These are phyloP conservation scores for Exophiala viscosa DNA, from an alignment of 2,329 filamentous ascomycete genomes.

Conservation along the genomic window DNA sequence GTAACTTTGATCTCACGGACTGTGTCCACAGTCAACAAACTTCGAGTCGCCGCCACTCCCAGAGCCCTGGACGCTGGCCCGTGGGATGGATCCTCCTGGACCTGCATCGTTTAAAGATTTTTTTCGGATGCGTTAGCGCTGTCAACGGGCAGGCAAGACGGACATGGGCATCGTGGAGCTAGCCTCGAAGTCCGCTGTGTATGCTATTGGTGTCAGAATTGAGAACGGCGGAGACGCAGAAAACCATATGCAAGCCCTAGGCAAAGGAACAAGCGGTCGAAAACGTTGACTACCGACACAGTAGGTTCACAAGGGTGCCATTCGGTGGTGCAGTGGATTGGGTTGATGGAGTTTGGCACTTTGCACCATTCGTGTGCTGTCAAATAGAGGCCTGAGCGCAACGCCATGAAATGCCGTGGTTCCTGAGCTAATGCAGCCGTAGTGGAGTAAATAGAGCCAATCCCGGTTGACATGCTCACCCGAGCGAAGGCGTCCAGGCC, in stretches of 20 bases:
- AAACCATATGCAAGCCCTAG: slow-evolving; percentile 7
- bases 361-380: slow-evolving; percentile 5
- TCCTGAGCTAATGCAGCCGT: slow-evolving; percentile 25
- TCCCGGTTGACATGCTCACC: slow-evolving; percentile 7
- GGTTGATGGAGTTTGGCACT: slow-evolving; percentile 7
- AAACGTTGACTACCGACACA: slow-evolving; percentile 18
- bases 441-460: slow-evolving; percentile 7
- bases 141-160: slow-evolving; percentile 15
- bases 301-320: background rate
- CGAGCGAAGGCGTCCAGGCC: slow-evolving; percentile 4
- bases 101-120: slow-evolving; percentile 23
- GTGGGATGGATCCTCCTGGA: slow-evolving; percentile 11
- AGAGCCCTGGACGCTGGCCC: slow-evolving; percentile 7
- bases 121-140: slow-evolving; percentile 20
- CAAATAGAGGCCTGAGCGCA: slow-evolving; percentile 27
- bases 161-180: slow-evolving; percentile 6
- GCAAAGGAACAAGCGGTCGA: slow-evolving; percentile 11
- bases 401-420: slow-evolving; percentile 11
- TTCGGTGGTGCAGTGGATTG: slow-evolving; percentile 11
- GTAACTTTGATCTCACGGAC: slow-evolving; percentile 12
- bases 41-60: slow-evolving; percentile 15
- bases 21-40: slow-evolving; percentile 15
- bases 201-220: slow-evolving; percentile 8
- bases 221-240: slow-evolving; percentile 8
- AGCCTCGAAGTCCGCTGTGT: slow-evolving; percentile 2